Base-by-base conservation (phyloP, 192 early-diverging fungal genomes). In the Pilaira anomala region DNA sequence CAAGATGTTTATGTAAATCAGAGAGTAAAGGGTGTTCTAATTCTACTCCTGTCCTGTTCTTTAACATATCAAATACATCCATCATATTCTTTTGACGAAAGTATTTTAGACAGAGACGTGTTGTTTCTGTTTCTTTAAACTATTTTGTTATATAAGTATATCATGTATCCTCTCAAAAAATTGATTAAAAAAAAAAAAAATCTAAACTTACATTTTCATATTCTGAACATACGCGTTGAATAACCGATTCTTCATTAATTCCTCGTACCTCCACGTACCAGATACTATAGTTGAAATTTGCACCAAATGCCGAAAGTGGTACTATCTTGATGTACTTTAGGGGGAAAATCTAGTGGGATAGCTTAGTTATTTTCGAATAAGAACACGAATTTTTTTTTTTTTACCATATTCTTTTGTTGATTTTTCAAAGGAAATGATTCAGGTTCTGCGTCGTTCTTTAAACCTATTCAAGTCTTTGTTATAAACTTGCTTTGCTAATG, bases 261-360 rank as follows among this genome's bases (percentile, higher is more conserved):
- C 96, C 96, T 28, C 81, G 85, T 14, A 96, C 69, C 77, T 96
- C 94, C 13, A 97, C 81, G 68, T 88, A 90, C 96, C 96, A 98
- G 21, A 98, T 88, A 60, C 86, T 89, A 73, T 94, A 97, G 76
- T 92, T 95, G 74, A 97, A 97, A 60, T 95, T 95, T 60, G 90
- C 80, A n/a, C 90, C 93, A 81, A 90, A 91, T 4, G 96, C 89
- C 60, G 90, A 76, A 39, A 95, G 74, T 30, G 96, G 96, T 24
- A 88, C 88, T 54, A 98, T 95, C 80, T 93, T 94, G 67, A 98
- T 89, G 64, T 90, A 96, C 60, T 87, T 90, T 53, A 90, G 89
- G n/a, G 95, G 94, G 48, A 98, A 88, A 39, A 84, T 68, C 83
- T 88, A 70, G 14, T 60, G 3, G 8, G 25, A 4, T 12, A 12